Conservation (phyloP, 2,329 filamentous ascomycete species). For the Allantophomopsis cytisporea region DNA sequence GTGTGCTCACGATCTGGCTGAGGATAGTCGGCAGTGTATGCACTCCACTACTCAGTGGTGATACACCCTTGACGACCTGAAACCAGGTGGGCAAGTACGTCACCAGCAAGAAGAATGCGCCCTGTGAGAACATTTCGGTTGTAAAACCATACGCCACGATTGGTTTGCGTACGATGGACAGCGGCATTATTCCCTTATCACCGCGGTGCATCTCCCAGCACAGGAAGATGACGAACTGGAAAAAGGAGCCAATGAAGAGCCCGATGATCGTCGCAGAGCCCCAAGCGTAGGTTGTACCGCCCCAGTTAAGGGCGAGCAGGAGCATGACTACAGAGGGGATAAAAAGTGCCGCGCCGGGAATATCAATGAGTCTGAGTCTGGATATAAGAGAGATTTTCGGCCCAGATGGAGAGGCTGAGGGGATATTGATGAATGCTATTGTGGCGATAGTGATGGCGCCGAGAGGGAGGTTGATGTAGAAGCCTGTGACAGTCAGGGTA, state of each 20-base stretch:
- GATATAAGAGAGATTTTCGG: too few species aligned
- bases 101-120: neutral
- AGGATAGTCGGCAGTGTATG: constrained; percentile 10
- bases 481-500: constrained; percentile 4
- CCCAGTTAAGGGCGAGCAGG: constrained; percentile 20
- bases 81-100: constrained; percentile 15
- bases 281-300: constrained; percentile 18
- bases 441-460: constrained; percentile 17
- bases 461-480: constrained; percentile 24
- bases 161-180: constrained; percentile 8
- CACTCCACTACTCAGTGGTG: constrained; percentile 13
- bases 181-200: constrained; percentile 14
- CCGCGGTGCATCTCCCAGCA: constrained; percentile 10
- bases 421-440: constrained; percentile 20
- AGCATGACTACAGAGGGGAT: constrained; percentile 17
- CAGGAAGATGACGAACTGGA: constrained; percentile 10
- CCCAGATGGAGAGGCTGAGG: constrained; percentile 4
- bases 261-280: constrained; percentile 12
- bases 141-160: too few species aligned
- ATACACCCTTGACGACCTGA: constrained; percentile 14
- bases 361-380: constrained; percentile 13
- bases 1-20: constrained; percentile 3
- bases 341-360: constrained; percentile 18
- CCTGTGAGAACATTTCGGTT: too few species aligned
- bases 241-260: constrained; percentile 10